A percentile compares a stretch with the other conserved stretches of the same genome.
phyloP scores from a whole-genome alignment of 2,329 filamentous ascomycete genomes.

The Paecilomyces dactylethromorphus region DNA sequence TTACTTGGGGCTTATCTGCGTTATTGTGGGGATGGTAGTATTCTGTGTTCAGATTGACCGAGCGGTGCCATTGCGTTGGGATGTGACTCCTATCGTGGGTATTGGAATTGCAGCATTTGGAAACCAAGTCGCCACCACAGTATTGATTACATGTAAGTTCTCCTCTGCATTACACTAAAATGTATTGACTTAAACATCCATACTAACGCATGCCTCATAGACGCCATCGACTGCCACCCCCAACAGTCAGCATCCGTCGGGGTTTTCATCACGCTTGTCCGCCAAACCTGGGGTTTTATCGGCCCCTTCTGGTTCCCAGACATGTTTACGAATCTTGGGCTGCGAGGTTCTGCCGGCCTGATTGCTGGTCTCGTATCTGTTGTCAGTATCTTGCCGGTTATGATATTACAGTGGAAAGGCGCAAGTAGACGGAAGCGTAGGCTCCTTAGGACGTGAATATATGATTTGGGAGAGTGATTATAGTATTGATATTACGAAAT shows the following conservation, averaged over 20 bases:
- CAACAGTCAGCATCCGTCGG: constrained; percentile 51
- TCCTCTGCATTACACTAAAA: constrained; percentile 10
- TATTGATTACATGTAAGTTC: constrained; percentile 49
- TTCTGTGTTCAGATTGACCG: constrained; percentile 50
- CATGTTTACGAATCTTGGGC: constrained; percentile 2
- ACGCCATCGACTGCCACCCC: constrained; percentile 51
- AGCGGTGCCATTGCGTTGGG: constrained; percentile 41
- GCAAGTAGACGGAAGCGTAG: background rate
- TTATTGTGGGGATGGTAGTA: constrained; percentile 48
- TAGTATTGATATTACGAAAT: background rate
- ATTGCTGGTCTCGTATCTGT: constrained; percentile 1
- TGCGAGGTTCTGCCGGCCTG: constrained; percentile 1
- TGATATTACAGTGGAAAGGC: background rate
- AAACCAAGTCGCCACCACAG: constrained; percentile 57
- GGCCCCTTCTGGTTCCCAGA: constrained; percentile 29
- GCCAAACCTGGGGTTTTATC: constrained; percentile 31
- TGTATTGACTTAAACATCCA: background rate
- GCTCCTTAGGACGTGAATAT: background rate
- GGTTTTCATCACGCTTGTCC: constrained; percentile 53
- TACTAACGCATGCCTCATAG: background rate
- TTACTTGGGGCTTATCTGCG: constrained; percentile 5
- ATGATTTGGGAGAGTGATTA: background rate
- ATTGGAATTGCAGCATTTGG: constrained; percentile 48
- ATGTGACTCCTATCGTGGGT: constrained; percentile 51
- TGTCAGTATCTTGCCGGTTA: constrained; percentile 1